Percentiles rank a stretch among this genome's conserved stretches.
phyloP scores from a whole-genome alignment of 768 basidiomycete genomes.

The Chalciporus chontae region DNA sequence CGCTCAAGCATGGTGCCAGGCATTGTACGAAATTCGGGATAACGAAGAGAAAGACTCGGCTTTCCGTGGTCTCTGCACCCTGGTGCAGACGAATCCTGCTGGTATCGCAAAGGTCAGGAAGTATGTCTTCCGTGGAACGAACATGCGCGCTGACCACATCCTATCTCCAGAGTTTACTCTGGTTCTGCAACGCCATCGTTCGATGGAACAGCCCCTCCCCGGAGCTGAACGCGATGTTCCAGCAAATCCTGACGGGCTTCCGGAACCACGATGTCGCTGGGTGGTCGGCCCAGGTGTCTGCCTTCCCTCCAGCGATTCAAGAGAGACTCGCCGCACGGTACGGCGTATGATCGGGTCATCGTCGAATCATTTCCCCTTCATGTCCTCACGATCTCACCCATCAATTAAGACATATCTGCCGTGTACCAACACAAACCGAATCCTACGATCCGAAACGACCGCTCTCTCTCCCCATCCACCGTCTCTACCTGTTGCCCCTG shows the following conservation, averaged over 20 bases:
- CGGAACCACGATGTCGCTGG: conserved; percentile 81
- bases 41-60: conserved; percentile 99
- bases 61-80: conserved; percentile 94
- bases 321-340: conserved; percentile 85
- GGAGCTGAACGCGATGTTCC: conserved; percentile 93
- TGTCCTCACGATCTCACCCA: conserved; percentile 16
- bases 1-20: conserved; percentile 95
- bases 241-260: conserved; percentile 83
- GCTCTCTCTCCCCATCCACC: background rate
- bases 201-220: conserved; percentile 91
- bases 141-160: conserved; percentile 3
- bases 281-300: conserved; percentile 80
- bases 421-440: conserved; percentile 11
- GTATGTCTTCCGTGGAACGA: background rate
- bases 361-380: background rate
- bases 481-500: conserved; percentile 20
- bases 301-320: conserved; percentile 86
- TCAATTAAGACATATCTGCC: conserved; percentile 3
- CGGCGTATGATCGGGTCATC: conserved; percentile 56
- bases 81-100: conserved; percentile 90
- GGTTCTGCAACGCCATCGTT: conserved; percentile 98
- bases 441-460: conserved; percentile 11
- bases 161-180: conserved; percentile 71
- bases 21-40: conserved; percentile 96
- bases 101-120: conserved; percentile 83